phyloP scores from a whole-genome alignment of 2,329 filamentous ascomycete species.

The Pseudohalonectria lignicola region DNA sequence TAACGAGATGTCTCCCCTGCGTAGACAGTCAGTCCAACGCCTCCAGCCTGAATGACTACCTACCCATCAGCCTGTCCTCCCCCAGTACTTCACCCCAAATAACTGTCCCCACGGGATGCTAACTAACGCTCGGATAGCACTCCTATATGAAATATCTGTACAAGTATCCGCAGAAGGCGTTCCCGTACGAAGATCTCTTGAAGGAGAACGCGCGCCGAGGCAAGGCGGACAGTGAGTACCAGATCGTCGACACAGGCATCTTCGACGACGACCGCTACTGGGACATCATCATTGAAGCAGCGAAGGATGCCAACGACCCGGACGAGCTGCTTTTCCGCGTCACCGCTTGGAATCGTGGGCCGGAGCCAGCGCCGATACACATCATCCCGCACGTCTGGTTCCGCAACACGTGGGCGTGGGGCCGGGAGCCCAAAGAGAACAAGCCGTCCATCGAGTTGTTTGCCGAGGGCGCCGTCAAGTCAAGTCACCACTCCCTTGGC shows the following conservation, averaged over 20 bases:
- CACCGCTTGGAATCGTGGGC: constrained; percentile 91
- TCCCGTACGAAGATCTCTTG: constrained; percentile 83
- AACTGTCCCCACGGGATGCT: too few species aligned
- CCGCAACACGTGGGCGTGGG: constrained; percentile 96
- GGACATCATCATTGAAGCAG: constrained; percentile 95
- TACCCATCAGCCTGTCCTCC: too few species aligned
- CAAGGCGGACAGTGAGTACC: constrained; percentile 77
- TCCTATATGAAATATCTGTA: constrained; percentile 99
- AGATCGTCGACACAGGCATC: constrained; percentile 77
- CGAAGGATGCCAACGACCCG: constrained; percentile 84
- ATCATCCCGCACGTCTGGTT: constrained; percentile 96
- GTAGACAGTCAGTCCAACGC: too few species aligned
- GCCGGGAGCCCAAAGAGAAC: constrained; percentile 60
- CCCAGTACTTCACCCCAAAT: too few species aligned
- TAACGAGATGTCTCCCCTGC: too few species aligned
- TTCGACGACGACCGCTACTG: constrained; percentile 90
- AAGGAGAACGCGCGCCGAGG: constrained; percentile 71
- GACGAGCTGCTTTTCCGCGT: constrained; percentile 90
- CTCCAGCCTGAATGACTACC: too few species aligned
- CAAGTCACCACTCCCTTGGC: constrained; percentile 71
- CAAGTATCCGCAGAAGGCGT: constrained; percentile 87
- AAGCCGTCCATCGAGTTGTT: constrained; percentile 69
- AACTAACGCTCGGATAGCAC: too few species aligned
- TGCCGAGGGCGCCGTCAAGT: constrained; percentile 57
- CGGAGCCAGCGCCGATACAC: constrained; percentile 81